These are phyloP conservation scores for Cladosporium velox DNA, from an alignment of 2,329 filamentous ascomycete genomes.

Conservation along the genomic window DNA sequence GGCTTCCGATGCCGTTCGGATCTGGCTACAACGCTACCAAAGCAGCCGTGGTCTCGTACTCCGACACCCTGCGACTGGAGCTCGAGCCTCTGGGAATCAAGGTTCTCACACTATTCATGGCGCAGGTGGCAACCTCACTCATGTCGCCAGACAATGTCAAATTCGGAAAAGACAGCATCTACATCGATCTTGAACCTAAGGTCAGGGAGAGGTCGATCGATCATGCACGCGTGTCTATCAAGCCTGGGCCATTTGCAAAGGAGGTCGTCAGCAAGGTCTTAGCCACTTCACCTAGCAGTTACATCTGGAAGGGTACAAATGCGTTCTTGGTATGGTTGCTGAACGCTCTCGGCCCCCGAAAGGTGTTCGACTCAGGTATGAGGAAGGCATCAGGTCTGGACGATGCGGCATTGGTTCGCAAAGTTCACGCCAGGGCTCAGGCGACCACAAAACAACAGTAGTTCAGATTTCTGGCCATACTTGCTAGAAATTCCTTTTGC, in stretches of 20 bases:
- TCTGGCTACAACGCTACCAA: slow-evolving; percentile 1
- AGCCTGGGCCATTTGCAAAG: not conserved
- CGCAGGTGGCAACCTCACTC: not conserved
- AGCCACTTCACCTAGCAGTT: not conserved
- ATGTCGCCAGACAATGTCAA: not conserved
- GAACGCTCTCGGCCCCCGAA: not conserved
- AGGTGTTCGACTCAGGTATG: not conserved
- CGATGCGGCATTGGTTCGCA: not conserved
- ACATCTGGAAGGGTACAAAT: not conserved
- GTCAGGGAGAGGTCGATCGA: not conserved
- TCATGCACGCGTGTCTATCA: not conserved
- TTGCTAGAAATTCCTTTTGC: not conserved
- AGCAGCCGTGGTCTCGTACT: not conserved
- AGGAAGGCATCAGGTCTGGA: not conserved
- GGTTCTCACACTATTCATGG: not conserved
- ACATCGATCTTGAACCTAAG: not conserved
- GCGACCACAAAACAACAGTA: not conserved
- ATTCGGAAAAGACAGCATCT: not conserved
- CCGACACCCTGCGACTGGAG: not conserved
- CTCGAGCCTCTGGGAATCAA: not conserved
- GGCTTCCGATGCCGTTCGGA: not conserved
- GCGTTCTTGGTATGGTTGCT: not conserved
- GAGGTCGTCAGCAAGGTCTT: not conserved
- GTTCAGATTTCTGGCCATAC: not conserved
- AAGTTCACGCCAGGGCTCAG: not conserved